A percentile compares a stretch with the other conserved stretches of the same genome.
phyloP scores from a whole-genome alignment of 2,329 filamentous ascomycete genomes.

The Verticillium dahliae region DNA sequence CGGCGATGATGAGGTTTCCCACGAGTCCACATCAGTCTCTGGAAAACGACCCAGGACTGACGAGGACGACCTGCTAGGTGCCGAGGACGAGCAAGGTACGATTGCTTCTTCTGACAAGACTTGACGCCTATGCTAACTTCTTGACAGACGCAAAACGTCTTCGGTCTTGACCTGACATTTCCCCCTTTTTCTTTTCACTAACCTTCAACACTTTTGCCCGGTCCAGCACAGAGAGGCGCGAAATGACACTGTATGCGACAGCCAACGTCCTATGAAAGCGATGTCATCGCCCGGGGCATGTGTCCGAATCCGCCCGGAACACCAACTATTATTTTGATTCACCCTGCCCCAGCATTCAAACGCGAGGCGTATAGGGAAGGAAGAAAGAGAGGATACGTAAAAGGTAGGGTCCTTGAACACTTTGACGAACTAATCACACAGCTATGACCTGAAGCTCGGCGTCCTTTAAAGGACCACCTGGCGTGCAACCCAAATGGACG shows the following conservation, averaged over 20 bases:
- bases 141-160: not conserved
- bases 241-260: not conserved
- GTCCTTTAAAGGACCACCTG: not conserved
- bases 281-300: not conserved
- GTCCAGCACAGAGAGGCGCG: not conserved
- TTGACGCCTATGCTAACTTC: not conserved
- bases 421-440: not conserved
- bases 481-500: not conserved
- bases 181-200: not conserved
- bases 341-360: too few relatives aligned
- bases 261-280: not conserved
- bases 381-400: not conserved
- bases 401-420: not conserved
- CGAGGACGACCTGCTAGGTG: constrained; percentile 14
- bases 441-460: not conserved
- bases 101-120: not conserved
- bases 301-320: too few relatives aligned
- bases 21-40: constrained; percentile 6
- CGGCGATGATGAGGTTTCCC: constrained; percentile 6
- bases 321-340: too few relatives aligned
- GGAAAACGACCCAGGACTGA: constrained; percentile 16
- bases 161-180: constrained; percentile 10
- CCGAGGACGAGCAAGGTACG: constrained; percentile 16
- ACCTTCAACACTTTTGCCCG: not conserved
- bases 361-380: too few relatives aligned